Conservation (phyloP, 352 stramenopile genomes). For the Globisporangium recalcitrans region DNA sequence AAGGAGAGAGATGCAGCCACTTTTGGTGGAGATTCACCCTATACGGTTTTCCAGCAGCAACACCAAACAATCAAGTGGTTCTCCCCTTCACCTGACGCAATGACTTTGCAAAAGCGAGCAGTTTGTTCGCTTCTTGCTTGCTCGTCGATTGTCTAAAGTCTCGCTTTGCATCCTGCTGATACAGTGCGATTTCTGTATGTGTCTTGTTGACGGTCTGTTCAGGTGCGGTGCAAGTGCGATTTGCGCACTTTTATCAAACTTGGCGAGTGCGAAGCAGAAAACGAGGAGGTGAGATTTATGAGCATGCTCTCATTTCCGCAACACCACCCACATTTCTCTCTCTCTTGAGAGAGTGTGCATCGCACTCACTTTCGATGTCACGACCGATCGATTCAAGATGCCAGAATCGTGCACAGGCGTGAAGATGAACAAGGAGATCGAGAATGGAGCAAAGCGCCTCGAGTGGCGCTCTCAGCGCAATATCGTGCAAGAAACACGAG, state of each 20-base stretch:
- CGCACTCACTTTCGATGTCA: no score
- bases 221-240: not conserved
- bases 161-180: not conserved
- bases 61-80: conserved; percentile 5
- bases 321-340: no score
- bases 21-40: no score
- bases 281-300: not conserved
- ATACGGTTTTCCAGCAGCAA: not conserved
- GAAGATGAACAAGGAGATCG: no score
- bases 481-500: no score
- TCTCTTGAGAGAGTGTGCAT: no score
- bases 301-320: no score
- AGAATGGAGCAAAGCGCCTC: no score
- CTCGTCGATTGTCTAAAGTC: conserved; percentile 6
- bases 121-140: not conserved
- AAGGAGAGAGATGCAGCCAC: no score
- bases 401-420: no score
- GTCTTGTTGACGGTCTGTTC: not conserved
- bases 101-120: not conserved
- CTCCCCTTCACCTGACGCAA: not conserved
- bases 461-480: no score
- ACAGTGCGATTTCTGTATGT: not conserved
- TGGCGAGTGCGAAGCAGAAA: not conserved
- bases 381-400: no score
- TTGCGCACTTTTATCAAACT: not conserved